Evolutionary conservation across 2,329 filamentous ascomycete species (phyloP), one percentile per base, ranked within the genome.

Genomic region (Blastomyces gilchristii): DNA sequence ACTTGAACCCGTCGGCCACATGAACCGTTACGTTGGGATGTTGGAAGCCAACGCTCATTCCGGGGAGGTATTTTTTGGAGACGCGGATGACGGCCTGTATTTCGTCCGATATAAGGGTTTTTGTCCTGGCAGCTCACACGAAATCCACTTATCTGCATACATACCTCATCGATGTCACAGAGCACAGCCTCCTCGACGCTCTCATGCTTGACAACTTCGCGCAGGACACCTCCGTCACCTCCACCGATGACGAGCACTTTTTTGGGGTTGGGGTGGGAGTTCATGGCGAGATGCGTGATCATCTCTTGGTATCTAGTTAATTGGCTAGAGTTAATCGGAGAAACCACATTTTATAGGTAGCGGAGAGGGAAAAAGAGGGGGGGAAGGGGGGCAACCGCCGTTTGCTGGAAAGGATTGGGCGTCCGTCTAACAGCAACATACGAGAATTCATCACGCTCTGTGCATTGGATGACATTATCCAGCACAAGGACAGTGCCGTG

Each of bases 131-230:
- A 12, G 25, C 31, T 14, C 25, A 28, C 9, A 18, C 28, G 37
- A 41, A 18, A 58, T 41, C 22, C 14, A 18, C 16, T 41, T 37
- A 22, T 49, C 57, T 37, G 54, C 69, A 61, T 76, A 88, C 86
- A 61, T 76, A 88, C 86, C 85, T 97, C 94, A 73, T 99, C 94
- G 77, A 99, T 99, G 80, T 99, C 94, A 82, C 93, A 97, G 71
- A 99, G 90, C 69, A 88, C 88, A 66, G 94, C 94, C 84, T 96
- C 89, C 84, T 99, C 90, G 68, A 99, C 90, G 73, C 87, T 89
- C 71, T 96, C 91, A 81, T 99, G 94, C 89, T 99, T 99, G 84
- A 99, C 91, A 54, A 99, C 88, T 85, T 99, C 94, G 72, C 94
- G 91, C 71, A 99, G 87, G 67, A 99, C 94, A 80, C 94, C 94